Evolutionary conservation across 345 rosid species (phyloP).

Genomic region (Euphorbia tirucalli): DNA sequence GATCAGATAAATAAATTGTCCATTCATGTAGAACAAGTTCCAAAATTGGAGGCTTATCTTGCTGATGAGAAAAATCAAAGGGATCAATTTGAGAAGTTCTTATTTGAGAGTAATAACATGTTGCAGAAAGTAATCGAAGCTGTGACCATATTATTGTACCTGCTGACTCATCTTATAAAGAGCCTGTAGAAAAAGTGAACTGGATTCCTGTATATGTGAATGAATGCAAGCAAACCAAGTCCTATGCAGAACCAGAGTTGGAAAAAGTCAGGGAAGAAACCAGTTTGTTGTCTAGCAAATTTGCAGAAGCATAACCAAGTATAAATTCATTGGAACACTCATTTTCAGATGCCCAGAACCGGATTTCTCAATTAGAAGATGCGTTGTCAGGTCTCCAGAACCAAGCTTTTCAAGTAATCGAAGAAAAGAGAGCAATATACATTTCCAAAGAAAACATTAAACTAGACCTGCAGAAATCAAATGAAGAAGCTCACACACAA

Average conservation of each 20-base stretch:
- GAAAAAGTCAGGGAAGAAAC: constrained; percentile 48
- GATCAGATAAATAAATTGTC: constrained; percentile 54
- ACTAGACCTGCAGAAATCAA: constrained; percentile 56
- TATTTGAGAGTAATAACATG: constrained; percentile 51
- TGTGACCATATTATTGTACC: constrained; percentile 50
- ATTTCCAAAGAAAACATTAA: constrained; percentile 46
- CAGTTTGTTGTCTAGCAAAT: constrained; percentile 35
- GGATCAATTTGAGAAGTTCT: constrained; percentile 58
- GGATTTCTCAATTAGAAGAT: constrained; percentile 50
- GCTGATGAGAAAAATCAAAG: constrained; percentile 44
- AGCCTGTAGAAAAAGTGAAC: constrained; percentile 59
- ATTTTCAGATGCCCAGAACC: constrained; percentile 48
- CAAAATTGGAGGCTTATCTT: constrained; percentile 64
- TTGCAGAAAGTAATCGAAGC: constrained; percentile 51
- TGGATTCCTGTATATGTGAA: constrained; percentile 54
- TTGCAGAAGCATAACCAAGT: constrained; percentile 48
- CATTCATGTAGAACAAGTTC: constrained; percentile 46
- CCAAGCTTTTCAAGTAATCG: constrained; percentile 41
- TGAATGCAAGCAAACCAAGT: constrained; percentile 55
- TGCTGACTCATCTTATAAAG: constrained; percentile 40
- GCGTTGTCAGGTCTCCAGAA: constrained; percentile 49
- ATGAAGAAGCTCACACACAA: constrained; percentile 47
- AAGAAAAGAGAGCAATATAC: constrained; percentile 54
- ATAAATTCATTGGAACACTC: constrained; percentile 52
- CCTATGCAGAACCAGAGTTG: constrained; percentile 48